Base-by-base conservation (phyloP, 768 basidiomycete genomes). In the Amanita rubescens region DNA sequence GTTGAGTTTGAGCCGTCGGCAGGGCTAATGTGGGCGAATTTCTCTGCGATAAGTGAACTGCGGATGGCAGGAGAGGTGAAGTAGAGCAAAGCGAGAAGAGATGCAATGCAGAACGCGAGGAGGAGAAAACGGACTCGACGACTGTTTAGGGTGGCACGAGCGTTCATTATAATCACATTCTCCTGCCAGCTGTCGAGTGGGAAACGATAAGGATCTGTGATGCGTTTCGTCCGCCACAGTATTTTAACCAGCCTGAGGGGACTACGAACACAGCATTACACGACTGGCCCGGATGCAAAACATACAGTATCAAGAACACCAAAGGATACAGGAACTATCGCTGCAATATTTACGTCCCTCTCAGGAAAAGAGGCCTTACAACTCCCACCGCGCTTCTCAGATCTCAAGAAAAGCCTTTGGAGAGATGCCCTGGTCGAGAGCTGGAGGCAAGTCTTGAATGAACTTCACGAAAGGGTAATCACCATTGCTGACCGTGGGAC, bases 321-420 rank as follows among this genome's bases (percentile, higher is more conserved):
- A 7, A 75, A 71, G 54, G 58, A 62, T 45, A 71, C 72, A 56
- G 73, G 73, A 2, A 69, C 71, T 5, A 74, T 74, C 17, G 66
- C 71, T 0, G 63, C 64, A 19, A 69, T 74, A 22, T 74, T 74
- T 56, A 69, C 71, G 0, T 67, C 73, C 0, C 61, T 74, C 7
- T 71, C 67, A 1, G 71, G 70, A 24, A 66, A 69, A 37, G 59
- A 67, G 1, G 65, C 65, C 4, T 64, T 64, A 1, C 65, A 64
- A 4, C 74, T 87, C 4, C 84, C 84, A 0, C 60, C 69, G 7
- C 75, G 85, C 0, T 89, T 87, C 55, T 59, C 73, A 0, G 73
- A 75, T 5, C 65, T 90, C 22, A 90, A 91, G 69, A 75, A 73
- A 55, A 63, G 66, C 24, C 55, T 88, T 0, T 78, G 76, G 66